Base-by-base conservation (phyloP, 2,329 filamentous ascomycete genomes). In the Diaporthe aspalathi region DNA sequence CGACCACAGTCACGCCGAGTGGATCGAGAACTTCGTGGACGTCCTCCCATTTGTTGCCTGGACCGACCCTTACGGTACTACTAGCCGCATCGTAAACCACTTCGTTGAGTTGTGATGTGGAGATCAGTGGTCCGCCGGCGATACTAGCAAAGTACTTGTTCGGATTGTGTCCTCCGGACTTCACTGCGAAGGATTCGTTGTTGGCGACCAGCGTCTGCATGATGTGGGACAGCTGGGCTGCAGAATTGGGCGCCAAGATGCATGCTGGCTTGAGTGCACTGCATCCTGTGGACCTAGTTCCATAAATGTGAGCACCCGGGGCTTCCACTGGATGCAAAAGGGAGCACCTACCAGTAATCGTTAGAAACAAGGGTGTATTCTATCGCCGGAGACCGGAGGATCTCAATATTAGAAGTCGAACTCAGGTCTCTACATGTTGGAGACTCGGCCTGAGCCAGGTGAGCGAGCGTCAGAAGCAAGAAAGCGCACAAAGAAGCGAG, bases 121-220 rank as follows among this genome's bases (percentile, higher is more conserved):
- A 86, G 73, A 90, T 84, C 6, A 87, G 77, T 1, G 87, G 80
- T 0, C 86, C 86, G 2, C 79, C 83, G 17, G 83, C 77, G 57
- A 86, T 84, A 74, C 84, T 90, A 2, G 87, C 83, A 49, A 84
- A 85, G 72, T 85, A 84, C 22, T 85, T 81, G 75, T 89, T 88
- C 5, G 87, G 85, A 70, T 86, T 87, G 78, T 90, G 88, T 1
- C 88, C 89, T 35, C 88, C 88, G 9, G 85, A 86, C 74, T 88
- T 87, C 74, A 88, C 78, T 8, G 88, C 87, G 73, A 90, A 90
- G 3, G 77, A 32, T n/a, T 70, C 68, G 9, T 70, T 70, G 20
- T 67, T 67, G 27, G 35, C 47, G 16, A 52, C 22, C 32, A 70
- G 14, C 12, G 54, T 24, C n/a, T 56, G 35, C 43, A 70, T 49